Percentiles rank a stretch among this genome's conserved stretches.
Conservation (phyloP, 306 rosid species). For the Canavalia gladiata region DNA sequence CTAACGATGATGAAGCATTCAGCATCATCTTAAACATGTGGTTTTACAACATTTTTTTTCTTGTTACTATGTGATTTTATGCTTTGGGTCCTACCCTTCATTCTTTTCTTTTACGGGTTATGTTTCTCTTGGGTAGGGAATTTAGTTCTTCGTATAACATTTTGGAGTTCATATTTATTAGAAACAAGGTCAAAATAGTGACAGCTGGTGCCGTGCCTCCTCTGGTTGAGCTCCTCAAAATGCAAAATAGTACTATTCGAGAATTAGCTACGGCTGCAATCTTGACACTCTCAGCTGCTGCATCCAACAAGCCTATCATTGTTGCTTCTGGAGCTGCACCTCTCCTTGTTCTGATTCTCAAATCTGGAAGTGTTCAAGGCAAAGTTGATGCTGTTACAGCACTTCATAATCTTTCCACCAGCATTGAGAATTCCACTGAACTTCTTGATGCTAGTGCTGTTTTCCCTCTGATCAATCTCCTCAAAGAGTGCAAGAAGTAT, state of each 20-base stretch:
- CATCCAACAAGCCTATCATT: constrained; percentile 75
- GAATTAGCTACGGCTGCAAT: constrained; percentile 92
- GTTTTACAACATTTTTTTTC: not conserved
- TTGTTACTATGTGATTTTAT: constrained; percentile 25
- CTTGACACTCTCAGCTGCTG: constrained; percentile 85
- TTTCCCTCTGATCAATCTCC: constrained; percentile 83
- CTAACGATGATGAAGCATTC: constrained; percentile 15
- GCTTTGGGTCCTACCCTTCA: constrained; percentile 7
- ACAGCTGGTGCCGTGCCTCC: constrained; percentile 84
- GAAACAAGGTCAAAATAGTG: constrained; percentile 90
- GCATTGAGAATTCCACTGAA: constrained; percentile 62
- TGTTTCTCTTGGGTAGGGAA: constrained; percentile 32
- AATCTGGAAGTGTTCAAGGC: constrained; percentile 86
- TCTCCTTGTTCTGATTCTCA: constrained; percentile 83
- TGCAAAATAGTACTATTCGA: constrained; percentile 65
- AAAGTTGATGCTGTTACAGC: constrained; percentile 90
- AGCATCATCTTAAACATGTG: not conserved
- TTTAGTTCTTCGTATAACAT: constrained; percentile 45
- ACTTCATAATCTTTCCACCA: constrained; percentile 73
- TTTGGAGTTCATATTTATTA: constrained; percentile 55
- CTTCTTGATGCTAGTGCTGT: constrained; percentile 80
- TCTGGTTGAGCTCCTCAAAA: constrained; percentile 80
- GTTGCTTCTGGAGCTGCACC: constrained; percentile 86
- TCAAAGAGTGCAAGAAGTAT: constrained; percentile 84
- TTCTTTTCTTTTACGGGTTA: constrained; percentile 33